Percentiles rank a stretch among this genome's conserved stretches.
Evolutionary conservation across 1,139 yeast species (phyloP).

Genomic region (Hansenula sp.): DNA sequence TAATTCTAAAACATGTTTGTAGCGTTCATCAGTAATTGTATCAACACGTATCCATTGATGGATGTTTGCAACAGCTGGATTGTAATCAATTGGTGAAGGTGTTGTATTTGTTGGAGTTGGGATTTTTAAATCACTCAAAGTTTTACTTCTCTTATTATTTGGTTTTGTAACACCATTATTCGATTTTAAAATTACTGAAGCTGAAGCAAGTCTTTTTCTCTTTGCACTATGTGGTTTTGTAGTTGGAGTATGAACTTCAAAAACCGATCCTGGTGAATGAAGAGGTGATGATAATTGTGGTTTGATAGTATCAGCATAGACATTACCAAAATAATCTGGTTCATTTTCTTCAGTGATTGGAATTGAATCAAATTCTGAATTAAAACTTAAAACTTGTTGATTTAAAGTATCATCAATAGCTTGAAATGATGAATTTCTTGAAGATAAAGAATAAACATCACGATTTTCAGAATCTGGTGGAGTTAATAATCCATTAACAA

Average conservation of each 20-base stretch:
- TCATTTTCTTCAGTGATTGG: too few relatives aligned
- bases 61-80: neutral
- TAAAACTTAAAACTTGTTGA: neutral
- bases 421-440: neutral
- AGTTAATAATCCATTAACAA: neutral
- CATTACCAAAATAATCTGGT: too few relatives aligned
- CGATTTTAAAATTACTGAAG: neutral
- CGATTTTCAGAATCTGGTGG: neutral
- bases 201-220: neutral
- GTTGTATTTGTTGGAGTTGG: neutral
- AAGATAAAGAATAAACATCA: neutral
- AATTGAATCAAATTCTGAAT: too few relatives aligned
- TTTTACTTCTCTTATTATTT: neutral
- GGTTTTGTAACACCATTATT: neutral
- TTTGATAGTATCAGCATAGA: too few relatives aligned
- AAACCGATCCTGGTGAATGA: neutral
- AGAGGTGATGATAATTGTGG: too few relatives aligned
- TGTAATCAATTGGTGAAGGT: neutral
- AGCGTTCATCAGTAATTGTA: neutral
- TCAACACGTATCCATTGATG: slow-evolving; percentile 1
- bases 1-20: neutral
- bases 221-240: neutral
- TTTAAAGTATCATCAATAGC: neutral
- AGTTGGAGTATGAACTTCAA: neutral
- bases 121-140: neutral